Conservation (phyloP, 2,329 filamentous ascomycete species). For the Epichloe typhina region DNA sequence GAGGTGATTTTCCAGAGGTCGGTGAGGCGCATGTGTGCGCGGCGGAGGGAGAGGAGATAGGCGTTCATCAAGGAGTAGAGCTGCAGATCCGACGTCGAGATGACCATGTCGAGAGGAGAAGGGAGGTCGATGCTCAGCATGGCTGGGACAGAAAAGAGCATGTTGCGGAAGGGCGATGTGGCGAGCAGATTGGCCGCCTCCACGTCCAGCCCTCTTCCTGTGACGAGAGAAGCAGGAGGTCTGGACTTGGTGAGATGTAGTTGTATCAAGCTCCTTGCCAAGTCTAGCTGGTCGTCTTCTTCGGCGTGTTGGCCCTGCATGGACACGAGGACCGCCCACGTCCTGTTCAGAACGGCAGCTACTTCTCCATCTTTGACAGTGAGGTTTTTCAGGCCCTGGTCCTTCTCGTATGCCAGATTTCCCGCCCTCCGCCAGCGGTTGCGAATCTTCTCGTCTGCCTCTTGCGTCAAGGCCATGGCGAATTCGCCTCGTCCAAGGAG, state of each 20-base stretch:
- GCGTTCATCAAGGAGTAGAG: conserved; percentile 76
- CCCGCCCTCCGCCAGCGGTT: conserved; percentile 56
- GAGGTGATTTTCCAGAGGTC: conserved; percentile 77
- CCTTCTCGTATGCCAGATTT: conserved; percentile 42
- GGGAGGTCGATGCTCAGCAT: conserved; percentile 60
- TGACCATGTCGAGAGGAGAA: conserved; percentile 76
- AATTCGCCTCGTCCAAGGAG: conserved; percentile 84
- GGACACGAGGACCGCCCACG: conserved; percentile 69
- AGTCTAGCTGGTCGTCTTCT: conserved; percentile 72
- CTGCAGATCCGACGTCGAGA: conserved; percentile 61
- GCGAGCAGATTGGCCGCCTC: conserved; percentile 24
- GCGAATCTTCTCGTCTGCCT: conserved; percentile 70
- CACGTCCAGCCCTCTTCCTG: conserved; percentile 22
- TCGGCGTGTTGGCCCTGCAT: conserved; percentile 57
- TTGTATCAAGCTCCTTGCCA: conserved; percentile 64
- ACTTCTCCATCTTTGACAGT: conserved; percentile 81
- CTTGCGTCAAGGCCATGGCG: conserved; percentile 69
- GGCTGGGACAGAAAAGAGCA: conserved; percentile 63
- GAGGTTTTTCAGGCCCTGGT: conserved; percentile 30
- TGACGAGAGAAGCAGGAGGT: conserved; percentile 23
- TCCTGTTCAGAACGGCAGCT: conserved; percentile 58
- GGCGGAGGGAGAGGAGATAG: conserved; percentile 73
- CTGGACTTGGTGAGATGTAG: conserved; percentile 46
- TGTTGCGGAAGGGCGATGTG: conserved; percentile 56
- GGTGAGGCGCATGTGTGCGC: conserved; percentile 73